Evolutionary conservation across 495 filamentous ascomycete genomes (phyloP), one percentile per base, ranked within the genome.

Genomic region (Aspergillus panamensis): DNA sequence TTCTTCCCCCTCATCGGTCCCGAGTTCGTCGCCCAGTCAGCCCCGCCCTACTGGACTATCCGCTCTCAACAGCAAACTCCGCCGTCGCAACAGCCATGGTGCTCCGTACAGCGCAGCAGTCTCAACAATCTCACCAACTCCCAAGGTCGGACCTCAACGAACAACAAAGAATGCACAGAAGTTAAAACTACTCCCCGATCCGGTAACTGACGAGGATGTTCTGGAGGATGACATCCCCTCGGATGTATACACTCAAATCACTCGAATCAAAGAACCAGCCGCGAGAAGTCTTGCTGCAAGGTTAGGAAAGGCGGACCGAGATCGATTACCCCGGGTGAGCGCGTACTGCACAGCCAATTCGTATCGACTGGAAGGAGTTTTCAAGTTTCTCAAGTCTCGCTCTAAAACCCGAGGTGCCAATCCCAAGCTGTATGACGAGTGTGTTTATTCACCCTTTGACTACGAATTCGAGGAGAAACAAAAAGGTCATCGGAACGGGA

Each of bases 111-210:
- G 72, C 30, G 58, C 80, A 6, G 55, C 72, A 8, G 65, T 66
- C 19, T 72, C 77, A 8, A 67, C 79, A 1, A 75, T 73, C 1
- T 70, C 72, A 8, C 59, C 77, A 3, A 73, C 81, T 7, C 76
- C 86, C 9, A 98, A 98, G 75, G 92, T 97, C 52, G 94, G 94
- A 4, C 91, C 95, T 8, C 94, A 97, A 64, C 77, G 94, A 69
- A 97, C 92, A 43, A 96, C 91, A 30, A 94, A 96, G 69, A 96
- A 88, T 55, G 89, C 90, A 1, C 91, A 97, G 76, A 98, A 98
- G 73, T 80, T 98, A 51, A 98, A 98, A 72, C 80, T 97, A 14
- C 76, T 98, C 9, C 94, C 94, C 4, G 90, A 93, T 64, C 92
- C 95, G 2, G 90, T 93, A 42, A 82, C 89, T 29, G 89, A 90